Base-by-base conservation (phyloP, 2,329 filamentous ascomycete species). In the Xylariaceae sp. region DNA sequence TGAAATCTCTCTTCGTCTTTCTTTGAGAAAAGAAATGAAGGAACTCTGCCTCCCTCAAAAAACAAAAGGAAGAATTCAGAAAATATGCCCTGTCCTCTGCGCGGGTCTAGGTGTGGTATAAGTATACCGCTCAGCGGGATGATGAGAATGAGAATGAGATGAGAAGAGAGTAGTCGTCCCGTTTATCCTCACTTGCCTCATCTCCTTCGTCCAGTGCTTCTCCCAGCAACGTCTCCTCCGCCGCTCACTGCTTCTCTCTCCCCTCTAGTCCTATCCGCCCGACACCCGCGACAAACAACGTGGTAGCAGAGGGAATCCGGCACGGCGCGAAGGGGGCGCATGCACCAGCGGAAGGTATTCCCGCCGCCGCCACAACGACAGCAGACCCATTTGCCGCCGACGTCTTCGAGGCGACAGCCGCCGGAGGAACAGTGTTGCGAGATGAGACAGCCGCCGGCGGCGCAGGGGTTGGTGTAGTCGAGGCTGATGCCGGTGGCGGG, bases 261-360 rank as follows among this genome's bases (percentile, higher is more conserved):
- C 12, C 35, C 35, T 11, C 35, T 6, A 3, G 35, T 11, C 35
- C 8, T 39, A 54, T 78, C 74, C 8, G 70, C 56, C 44, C 66
- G 68, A 56, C 78, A 80, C 3, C 60, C 62, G 40, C 68, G 65
- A 62, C 78, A 81, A 49, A 78, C 72, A n/a, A 68, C 66, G 55
- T 81, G 79, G 58, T 78, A 78, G 65, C 78, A 81, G 44, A 79
- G 74, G 1, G 75, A 76, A 58, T 80, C 74, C 7, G 76, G 75
- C 56, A 74, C 74, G 9, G 70, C 71, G 51, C 68, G 70, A 71
- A 75, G 73, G 51, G 68, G 72, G 56, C 77, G 74, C 35, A 72
- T 66, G 60, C 78, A 80, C 68, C 70, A 75, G 27, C 70, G 67
- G 47, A 72, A 72, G 3, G 69, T 67, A 55, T 81, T 81, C 4